Conservation (phyloP, 2,329 filamentous ascomycete species). For the Akanthomyces dipterigenus region DNA sequence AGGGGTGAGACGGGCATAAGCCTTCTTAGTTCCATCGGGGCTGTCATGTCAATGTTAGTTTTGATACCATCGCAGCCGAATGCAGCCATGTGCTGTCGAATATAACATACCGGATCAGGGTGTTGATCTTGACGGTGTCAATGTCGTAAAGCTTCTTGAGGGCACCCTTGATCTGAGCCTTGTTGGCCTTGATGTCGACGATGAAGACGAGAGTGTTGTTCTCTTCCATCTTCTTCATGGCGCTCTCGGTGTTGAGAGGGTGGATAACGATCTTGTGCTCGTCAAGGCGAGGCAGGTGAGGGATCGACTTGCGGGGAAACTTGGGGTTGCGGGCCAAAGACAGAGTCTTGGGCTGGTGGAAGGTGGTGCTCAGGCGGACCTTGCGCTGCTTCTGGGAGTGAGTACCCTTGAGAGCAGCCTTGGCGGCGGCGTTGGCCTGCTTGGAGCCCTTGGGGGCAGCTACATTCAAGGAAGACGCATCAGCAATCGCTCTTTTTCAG, state of each 20-base stretch:
- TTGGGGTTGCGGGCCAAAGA: conserved; percentile 84
- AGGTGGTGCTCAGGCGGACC: conserved; percentile 85
- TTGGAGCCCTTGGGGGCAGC: conserved; percentile 61
- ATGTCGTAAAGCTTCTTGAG: conserved; percentile 99
- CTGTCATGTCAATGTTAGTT: conserved; percentile 35
- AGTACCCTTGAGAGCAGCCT: conserved; percentile 85
- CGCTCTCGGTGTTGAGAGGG: conserved; percentile 98
- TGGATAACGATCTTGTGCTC: conserved; percentile 97
- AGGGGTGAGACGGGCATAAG: conserved; percentile 87
- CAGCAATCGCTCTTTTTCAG: conserved; percentile 65
- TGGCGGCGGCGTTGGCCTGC: conserved; percentile 89
- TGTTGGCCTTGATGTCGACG: conserved; percentile 96
- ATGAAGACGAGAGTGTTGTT: conserved; percentile 99
- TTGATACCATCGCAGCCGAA: not conserved
- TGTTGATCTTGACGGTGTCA: conserved; percentile 98
- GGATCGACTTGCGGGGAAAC: conserved; percentile 94
- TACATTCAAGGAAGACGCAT: conserved; percentile 49
- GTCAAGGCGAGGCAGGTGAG: conserved; percentile 84
- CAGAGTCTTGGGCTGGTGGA: conserved; percentile 97
- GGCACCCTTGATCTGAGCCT: conserved; percentile 97
- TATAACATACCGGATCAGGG: conserved; percentile 75
- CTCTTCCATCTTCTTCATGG: conserved; percentile 99
- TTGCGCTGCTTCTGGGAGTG: conserved; percentile 79
- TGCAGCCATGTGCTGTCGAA: not conserved
- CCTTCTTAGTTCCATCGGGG: conserved; percentile 98